Evolutionary conservation across 441 rosid species (phyloP).

Genomic region (Erodium moschatum): DNA sequence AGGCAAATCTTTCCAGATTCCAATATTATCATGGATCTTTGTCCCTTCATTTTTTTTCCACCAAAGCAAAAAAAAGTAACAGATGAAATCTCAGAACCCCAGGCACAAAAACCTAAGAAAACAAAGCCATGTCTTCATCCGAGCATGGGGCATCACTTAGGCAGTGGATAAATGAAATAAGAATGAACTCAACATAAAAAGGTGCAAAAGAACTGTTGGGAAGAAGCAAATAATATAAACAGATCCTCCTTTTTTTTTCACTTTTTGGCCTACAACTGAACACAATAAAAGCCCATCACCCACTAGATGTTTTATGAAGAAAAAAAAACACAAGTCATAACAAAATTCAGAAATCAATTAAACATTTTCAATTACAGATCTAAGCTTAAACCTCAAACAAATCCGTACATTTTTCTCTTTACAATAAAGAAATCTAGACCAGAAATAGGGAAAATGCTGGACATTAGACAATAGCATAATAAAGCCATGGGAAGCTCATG

Average conservation of each 20-base stretch:
- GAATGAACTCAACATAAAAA: constrained; percentile 22
- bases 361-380: constrained; percentile 28
- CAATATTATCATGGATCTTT: background rate
- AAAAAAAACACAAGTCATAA: background rate
- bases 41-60: background rate
- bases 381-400: constrained; percentile 16
- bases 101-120: constrained; percentile 25
- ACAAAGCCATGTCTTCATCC: constrained; percentile 17
- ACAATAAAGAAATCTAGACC: constrained; percentile 9
- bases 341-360: background rate
- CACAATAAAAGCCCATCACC: background rate
- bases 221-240: constrained; percentile 6
- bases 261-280: background rate
- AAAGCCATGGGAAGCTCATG: background rate
- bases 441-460: constrained; percentile 9
- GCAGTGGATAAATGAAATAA: background rate
- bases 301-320: too few relatives aligned
- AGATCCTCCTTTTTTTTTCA: background rate
- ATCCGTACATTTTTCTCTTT: background rate
- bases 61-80: constrained; percentile 11
- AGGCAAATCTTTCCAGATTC: constrained; percentile 12
- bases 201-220: constrained; percentile 8
- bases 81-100: background rate
- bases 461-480: background rate
- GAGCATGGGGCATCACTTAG: background rate